A percentile compares a stretch with the other conserved stretches of the same genome.
These are phyloP conservation scores for Pyrenochaeta sp. DNA, from an alignment of 2,329 filamentous ascomycete species.

Conservation along the genomic window DNA sequence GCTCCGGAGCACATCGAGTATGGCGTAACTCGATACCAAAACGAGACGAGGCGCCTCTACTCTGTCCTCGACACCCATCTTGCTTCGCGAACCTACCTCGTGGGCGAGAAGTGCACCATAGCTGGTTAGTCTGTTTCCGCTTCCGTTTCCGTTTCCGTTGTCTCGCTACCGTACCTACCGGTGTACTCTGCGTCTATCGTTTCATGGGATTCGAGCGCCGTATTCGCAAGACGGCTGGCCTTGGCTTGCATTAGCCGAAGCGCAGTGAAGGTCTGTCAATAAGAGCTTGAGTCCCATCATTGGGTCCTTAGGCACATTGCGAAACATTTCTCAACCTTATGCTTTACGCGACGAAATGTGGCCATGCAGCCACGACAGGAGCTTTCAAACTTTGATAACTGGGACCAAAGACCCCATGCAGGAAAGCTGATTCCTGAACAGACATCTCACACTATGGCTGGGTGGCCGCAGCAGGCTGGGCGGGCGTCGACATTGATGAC, in stretches of 20 bases:
- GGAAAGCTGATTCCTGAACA: conserved; percentile 4
- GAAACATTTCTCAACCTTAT: too few species aligned
- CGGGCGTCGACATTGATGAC: conserved; percentile 73
- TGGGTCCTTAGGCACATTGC: too few species aligned
- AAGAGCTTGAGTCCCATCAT: neutral
- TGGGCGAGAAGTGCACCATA: conserved; percentile 70
- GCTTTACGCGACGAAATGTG: too few species aligned
- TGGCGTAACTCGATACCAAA: conserved; percentile 80
- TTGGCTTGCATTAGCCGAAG: neutral
- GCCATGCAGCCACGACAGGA: too few species aligned
- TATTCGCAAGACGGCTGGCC: too few species aligned
- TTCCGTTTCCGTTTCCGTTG: neutral
- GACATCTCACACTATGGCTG: conserved; percentile 85
- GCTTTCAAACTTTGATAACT: too few species aligned
- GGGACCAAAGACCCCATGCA: neutral
- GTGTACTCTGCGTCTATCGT: neutral
- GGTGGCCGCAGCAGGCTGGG: conserved; percentile 68
- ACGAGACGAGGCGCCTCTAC: conserved; percentile 85
- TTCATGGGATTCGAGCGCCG: too few species aligned
- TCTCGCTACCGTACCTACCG: neutral
- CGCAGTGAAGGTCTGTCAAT: neutral
- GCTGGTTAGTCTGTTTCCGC: conserved; percentile 27
- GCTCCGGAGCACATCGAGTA: conserved; percentile 84
- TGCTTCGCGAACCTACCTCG: conserved; percentile 58
- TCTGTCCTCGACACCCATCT: conserved; percentile 78